Evolutionary conservation across 768 basidiomycete genomes (phyloP), one percentile per base, ranked within the genome.

Genomic region (Trametes maxima): DNA sequence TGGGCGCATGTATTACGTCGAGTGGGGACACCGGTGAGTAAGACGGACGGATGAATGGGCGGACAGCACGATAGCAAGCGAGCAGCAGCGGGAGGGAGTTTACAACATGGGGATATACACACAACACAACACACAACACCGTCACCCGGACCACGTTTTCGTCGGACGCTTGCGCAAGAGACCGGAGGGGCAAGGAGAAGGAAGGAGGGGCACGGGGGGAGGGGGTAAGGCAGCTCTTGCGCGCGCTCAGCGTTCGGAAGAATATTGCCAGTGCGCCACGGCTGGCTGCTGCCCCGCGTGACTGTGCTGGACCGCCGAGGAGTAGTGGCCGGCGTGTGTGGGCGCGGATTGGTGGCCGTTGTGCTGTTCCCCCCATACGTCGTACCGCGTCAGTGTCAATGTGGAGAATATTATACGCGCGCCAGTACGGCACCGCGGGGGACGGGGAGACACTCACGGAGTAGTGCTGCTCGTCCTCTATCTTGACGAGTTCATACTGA

Each of bases 381-480:
- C 10, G 11, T 13, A 19, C 1, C 19, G 45, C 22, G 45, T 46
- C 45, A 46, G 45, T 16, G 19, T 8, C 4, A 10, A 8, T 45
- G 44, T 12, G n/a, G 28, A 33, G 42, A 6, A n/a, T n/a, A n/a
- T n/a, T n/a, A n/a, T n/a, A n/a, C n/a, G n/a, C n/a, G n/a, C n/a
- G n/a, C n/a, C n/a, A n/a, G n/a, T n/a, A n/a, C n/a, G n/a, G n/a
- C n/a, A n/a, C n/a, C n/a, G n/a, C n/a, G n/a, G 35, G 39, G 24
- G 35, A 13, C 22, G 13, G 22, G 24, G n/a, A 6, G 40, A 5
- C 42, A 69, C 81, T 69, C 71, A 85, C 86, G 65, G 73, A 75
- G 53, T 85, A 84, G 67, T 80, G 68, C 21, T 47, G 73, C 37
- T 88, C 87, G 53, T 89, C 88, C 70, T 89, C 88, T 37, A 88